Evolutionary conservation across 257 asterid species (phyloP).

Genomic region (Knoxia roxburghii): DNA sequence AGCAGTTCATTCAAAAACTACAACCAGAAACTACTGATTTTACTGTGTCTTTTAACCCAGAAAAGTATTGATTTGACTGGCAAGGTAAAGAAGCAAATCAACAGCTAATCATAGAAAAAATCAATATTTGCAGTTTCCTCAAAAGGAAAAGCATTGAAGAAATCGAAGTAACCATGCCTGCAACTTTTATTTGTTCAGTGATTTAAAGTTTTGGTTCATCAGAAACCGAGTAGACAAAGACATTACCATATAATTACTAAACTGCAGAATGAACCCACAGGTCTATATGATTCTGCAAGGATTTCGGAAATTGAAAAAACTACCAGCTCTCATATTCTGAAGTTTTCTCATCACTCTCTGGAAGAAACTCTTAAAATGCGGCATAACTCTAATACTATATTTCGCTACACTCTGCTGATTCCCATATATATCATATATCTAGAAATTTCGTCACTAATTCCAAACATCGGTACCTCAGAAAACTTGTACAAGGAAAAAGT

Average conservation of each 20-base stretch:
- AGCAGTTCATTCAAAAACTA: neutral
- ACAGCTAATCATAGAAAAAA: neutral
- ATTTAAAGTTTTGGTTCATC: neutral
- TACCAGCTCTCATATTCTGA: neutral
- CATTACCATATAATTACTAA: neutral
- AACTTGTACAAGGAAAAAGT: neutral
- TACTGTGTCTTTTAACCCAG: too few species aligned
- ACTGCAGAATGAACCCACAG: neutral
- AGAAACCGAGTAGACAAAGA: neutral
- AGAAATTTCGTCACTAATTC: neutral
- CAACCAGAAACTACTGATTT: neutral
- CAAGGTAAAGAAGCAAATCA: neutral
- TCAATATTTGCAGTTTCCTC: neutral
- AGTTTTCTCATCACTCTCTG: neutral
- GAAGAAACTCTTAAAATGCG: neutral
- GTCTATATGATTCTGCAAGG: neutral
- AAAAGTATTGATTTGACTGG: too few species aligned
- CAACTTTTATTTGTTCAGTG: neutral
- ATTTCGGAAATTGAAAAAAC: neutral
- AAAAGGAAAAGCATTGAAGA: slow-evolving; percentile 7
- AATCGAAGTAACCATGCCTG: neutral
- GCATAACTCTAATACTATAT: neutral
- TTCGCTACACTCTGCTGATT: neutral
- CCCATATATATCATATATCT: too few species aligned
- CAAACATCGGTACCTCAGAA: neutral